These are phyloP conservation scores for Coemansia erecta DNA, from an alignment of 192 early-diverging fungal species.

Conservation along the genomic window DNA sequence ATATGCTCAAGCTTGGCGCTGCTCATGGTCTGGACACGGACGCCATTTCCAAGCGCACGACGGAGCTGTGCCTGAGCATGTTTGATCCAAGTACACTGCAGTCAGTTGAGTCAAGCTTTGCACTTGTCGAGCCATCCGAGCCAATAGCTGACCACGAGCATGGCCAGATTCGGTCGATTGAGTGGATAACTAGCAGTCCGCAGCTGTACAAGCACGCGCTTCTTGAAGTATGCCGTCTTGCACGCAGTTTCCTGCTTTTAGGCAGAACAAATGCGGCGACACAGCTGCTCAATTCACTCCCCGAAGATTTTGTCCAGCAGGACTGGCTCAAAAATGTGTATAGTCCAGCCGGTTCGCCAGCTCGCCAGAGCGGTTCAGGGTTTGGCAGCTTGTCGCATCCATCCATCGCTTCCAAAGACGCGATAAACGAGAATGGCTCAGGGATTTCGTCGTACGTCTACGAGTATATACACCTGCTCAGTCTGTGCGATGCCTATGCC, in stretches of 20 bases:
- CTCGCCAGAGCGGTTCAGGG: not conserved
- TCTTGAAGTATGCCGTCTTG: constrained; percentile 47
- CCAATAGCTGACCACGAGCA: constrained; percentile 20
- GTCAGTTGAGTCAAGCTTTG: constrained; percentile 1
- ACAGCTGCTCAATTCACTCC: constrained; percentile 50
- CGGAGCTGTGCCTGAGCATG: constrained; percentile 26
- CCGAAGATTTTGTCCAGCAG: constrained; percentile 44
- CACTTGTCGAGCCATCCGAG: constrained; percentile 33
- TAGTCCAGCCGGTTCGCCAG: not conserved
- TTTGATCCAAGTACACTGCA: not conserved
- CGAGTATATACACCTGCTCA: constrained; percentile 52
- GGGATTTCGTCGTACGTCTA: constrained; percentile 21
- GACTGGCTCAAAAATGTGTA: constrained; percentile 34
- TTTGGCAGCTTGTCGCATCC: not conserved
- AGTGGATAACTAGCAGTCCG: constrained; percentile 57
- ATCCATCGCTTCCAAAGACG: not conserved
- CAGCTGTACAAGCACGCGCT: constrained; percentile 51
- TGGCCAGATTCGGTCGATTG: constrained; percentile 57
- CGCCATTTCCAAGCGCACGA: constrained; percentile 43
- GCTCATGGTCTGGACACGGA: constrained; percentile 43
- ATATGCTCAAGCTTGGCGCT: constrained; percentile 46
- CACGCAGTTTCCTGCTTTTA: constrained; percentile 54
- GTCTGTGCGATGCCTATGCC: constrained; percentile 46
- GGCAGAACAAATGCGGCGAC: constrained; percentile 55
- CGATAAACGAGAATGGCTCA: not conserved